Evolutionary conservation across 2,329 filamentous ascomycete species (phyloP), one percentile per base, ranked within the genome.

Genomic region (Hymenoscyphus fraxineus): DNA sequence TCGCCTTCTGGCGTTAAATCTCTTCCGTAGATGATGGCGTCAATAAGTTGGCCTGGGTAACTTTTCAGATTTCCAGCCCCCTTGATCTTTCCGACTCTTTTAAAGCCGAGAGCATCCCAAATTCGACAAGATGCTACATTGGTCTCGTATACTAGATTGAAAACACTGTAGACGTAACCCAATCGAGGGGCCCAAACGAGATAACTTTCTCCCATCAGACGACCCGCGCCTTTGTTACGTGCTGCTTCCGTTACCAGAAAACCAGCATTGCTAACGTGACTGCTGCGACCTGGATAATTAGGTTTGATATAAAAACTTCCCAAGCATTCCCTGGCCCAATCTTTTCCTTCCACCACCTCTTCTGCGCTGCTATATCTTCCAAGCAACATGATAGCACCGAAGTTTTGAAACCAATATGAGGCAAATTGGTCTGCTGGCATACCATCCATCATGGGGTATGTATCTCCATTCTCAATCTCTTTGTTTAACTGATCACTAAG

Each of bases 101-200:
- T 90, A 78, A 91, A 91, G 38, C 88, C 88, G 13, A 91, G 78
- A 6, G 87, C 85, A 76, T 91, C 88, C 88, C 89, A 91, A 66
- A 91, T 88, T 16, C 87, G 84, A 67, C 87, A 87, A 5, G 87
- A 90, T 1, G 87, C 88, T 15, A 89, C 83, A 71, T 91, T 91
- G 56, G 86, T 90, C 76, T 91, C 88, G 74, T 90, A 91, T 32
- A 91, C 88, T 55, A 91, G 80, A 70, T 91, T 91, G 79, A 91
- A 91, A 47, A 91, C 87, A 0, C 86, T 88, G 77, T 91, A 91
- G 1, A 86, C 87, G 73, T 91, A 91, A 38, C 88, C 88, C 65
- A 86, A 71, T 69, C 81, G 80, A 19, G 83, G 82, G 44, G 83
- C 83, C 82, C 82, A 85, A 64, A 85, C 83, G 35, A 86, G 74